A percentile compares a stretch with the other conserved stretches of the same genome.
Conservation (phyloP, 257 asterid species). For the Solanum lignicaule region DNA sequence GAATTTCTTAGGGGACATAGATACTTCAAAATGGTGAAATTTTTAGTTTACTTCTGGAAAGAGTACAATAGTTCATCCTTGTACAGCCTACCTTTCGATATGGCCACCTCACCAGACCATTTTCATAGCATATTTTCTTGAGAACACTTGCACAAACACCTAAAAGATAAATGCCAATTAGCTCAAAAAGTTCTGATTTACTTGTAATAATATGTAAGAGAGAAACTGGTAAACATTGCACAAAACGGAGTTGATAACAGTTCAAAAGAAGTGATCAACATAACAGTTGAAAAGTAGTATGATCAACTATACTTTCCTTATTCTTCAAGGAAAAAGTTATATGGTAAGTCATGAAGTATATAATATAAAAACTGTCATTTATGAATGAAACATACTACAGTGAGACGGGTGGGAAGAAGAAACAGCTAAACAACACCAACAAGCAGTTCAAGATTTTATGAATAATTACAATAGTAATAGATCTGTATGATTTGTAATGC, state of each 20-base stretch:
- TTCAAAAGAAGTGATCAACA: not conserved
- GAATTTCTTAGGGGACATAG: not conserved
- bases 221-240: not conserved
- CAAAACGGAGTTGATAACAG: not conserved
- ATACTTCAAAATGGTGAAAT: not conserved
- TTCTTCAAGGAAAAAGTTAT: not conserved
- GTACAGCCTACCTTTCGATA: constrained; percentile 39
- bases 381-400: not conserved
- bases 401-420: not conserved
- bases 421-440: not conserved
- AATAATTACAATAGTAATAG: not conserved
- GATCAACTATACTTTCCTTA: not conserved
- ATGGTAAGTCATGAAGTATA: not conserved
- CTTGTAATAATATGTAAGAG: not conserved
- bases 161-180: constrained; percentile 15
- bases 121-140: constrained; percentile 54
- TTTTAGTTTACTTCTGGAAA: not conserved
- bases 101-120: constrained; percentile 66
- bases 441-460: not conserved
- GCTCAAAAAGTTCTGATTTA: not conserved
- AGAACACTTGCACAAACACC: constrained; percentile 53
- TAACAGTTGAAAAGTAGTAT: not conserved
- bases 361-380: not conserved
- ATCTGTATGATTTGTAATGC: not conserved
- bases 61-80: not conserved